phyloP scores from a whole-genome alignment of 805 yeast genomes.

The Sugiyamaella lignohabitans region DNA sequence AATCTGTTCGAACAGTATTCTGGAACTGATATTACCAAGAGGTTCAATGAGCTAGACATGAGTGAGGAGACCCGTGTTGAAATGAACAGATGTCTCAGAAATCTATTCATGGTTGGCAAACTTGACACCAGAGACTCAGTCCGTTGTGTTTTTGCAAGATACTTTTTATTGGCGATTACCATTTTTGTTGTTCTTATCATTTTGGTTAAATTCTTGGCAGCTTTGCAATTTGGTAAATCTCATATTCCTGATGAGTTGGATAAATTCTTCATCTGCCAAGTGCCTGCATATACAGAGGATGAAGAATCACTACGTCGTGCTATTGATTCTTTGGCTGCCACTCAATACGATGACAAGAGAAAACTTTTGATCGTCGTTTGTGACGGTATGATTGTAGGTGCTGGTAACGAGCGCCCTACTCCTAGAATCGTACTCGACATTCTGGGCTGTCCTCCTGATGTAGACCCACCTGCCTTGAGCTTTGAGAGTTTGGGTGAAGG shows the following conservation, averaged over 20 bases:
- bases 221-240: slow-evolving; percentile 34
- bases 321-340: slow-evolving; percentile 52
- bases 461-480: slow-evolving; percentile 47
- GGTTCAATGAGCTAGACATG: slow-evolving; percentile 24
- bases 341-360: slow-evolving; percentile 53
- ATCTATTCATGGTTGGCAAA: slow-evolving; percentile 36
- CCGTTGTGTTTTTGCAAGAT: slow-evolving; percentile 36
- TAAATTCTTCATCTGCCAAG: slow-evolving; percentile 37
- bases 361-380: slow-evolving; percentile 51
- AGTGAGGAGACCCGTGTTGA: slow-evolving; percentile 22
- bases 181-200: slow-evolving; percentile 34
- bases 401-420: slow-evolving; percentile 53
- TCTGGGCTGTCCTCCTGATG: slow-evolving; percentile 46
- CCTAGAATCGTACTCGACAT: slow-evolving; percentile 52
- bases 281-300: slow-evolving; percentile 59
- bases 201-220: slow-evolving; percentile 35
- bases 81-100: slow-evolving; percentile 33
- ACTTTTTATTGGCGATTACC: slow-evolving; percentile 36
- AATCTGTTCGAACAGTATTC: slow-evolving; percentile 30
- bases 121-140: slow-evolving; percentile 36
- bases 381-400: slow-evolving; percentile 57
- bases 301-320: slow-evolving; percentile 49
- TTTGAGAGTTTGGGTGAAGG: slow-evolving; percentile 59
- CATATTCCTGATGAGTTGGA: slow-evolving; percentile 35
- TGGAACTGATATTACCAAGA: slow-evolving; percentile 33